Base-by-base conservation (phyloP, 352 stramenopile species). In the Phytophthora aleatoria region DNA sequence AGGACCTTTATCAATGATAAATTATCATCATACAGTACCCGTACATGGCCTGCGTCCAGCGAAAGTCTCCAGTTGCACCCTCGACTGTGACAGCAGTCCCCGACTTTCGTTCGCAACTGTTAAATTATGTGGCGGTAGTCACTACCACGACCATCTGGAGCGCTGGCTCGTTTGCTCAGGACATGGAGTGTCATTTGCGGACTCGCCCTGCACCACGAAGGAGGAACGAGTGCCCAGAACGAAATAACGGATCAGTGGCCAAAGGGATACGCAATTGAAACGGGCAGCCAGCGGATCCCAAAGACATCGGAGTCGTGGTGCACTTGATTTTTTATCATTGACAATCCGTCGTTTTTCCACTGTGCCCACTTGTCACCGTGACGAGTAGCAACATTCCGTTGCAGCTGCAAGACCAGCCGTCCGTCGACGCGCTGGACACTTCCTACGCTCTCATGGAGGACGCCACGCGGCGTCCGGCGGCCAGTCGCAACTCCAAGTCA, bases 401-500 rank as follows among this genome's bases (percentile, higher is more conserved):
- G 51, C 48, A 28, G 41, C 42, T 48, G 42, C 42, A 67, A 50
- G 49, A 62, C 35, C 62, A 61, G 12, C 35, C 35, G 41, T 39
- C 42, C 30, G 20, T 41, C 6, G 57, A 53, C 54, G 61, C 45
- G 57, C 47, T 52, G 50, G 54, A 65, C 24, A 35, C 52, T 52
- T 61, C 60, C 4, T 76, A 76, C 69, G 60, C 61, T 41, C 69
- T 71, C 61, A 77, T 77, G 69, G 65, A 67, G 49, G 65, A 74
- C 38, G 51, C 55, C 39, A 31, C 39, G 42, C 58, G 36, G 50
- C 54, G 35, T 47, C 36, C 50, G 3, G 26, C 38, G 28, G 26
- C 38, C 30, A 50, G 56, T 55, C 63, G 63, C 52, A 64, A 16
- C 39, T 73, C 71, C 49, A 79, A 79, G 52, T 38, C 64, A 12